Percentiles rank a stretch among this genome's conserved stretches.
Conservation (phyloP, 2,329 filamentous ascomycete species). For the Aspergillus brasiliensis region DNA sequence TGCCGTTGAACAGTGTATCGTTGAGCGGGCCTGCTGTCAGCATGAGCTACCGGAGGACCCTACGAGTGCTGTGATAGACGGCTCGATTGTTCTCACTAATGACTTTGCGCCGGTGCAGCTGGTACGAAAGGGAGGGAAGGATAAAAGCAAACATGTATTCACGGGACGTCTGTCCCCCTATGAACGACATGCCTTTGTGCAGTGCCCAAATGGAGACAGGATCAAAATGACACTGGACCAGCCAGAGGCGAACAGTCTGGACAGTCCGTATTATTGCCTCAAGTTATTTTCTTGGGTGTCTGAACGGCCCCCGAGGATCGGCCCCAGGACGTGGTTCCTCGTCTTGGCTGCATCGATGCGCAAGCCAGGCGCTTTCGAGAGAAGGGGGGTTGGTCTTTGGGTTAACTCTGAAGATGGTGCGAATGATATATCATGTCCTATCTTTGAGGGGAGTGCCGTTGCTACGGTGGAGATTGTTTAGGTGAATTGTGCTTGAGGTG, state of each 20-base stretch:
- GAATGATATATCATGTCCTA: background rate
- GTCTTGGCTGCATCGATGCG: background rate
- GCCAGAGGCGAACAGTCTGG: background rate
- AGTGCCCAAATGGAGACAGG: background rate
- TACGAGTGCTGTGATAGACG: background rate
- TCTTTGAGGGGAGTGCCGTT: background rate
- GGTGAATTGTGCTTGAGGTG: too few species aligned
- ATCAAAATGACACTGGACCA: background rate
- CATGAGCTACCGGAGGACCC: background rate
- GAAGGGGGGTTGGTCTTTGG: background rate
- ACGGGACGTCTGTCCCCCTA: too few species aligned
- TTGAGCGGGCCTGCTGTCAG: background rate
- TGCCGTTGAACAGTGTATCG: background rate
- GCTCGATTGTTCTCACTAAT: background rate
- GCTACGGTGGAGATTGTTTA: background rate
- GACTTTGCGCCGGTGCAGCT: background rate
- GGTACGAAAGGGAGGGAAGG: background rate
- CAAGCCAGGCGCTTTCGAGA: background rate
- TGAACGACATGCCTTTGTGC: background rate
- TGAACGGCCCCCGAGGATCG: background rate
- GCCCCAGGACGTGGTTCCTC: background rate
- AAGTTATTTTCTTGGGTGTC: background rate
- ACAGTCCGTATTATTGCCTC: background rate
- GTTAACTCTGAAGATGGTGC: background rate
- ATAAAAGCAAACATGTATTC: too few species aligned